These are phyloP conservation scores for Cryphonectria parasitica DNA, from an alignment of 2,329 filamentous ascomycete genomes.

Conservation along the genomic window DNA sequence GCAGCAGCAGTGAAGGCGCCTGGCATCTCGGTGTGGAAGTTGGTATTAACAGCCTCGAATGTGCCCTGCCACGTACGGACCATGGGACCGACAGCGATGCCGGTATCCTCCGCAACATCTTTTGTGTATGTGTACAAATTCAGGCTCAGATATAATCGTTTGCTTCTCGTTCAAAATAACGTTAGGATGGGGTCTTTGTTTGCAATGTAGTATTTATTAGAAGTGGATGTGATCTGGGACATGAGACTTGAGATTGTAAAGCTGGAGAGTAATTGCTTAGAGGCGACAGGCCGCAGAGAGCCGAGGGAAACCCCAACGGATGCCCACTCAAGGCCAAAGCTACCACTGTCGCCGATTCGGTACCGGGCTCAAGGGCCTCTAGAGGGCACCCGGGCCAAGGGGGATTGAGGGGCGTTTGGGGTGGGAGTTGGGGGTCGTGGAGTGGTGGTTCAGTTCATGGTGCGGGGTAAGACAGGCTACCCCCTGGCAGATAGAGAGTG, in stretches of 20 bases:
- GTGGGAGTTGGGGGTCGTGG: not conserved
- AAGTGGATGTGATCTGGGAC: not conserved
- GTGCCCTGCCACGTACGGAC: slow-evolving; percentile 9
- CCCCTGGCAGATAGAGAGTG: not conserved
- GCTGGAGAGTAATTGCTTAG: not conserved
- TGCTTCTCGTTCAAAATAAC: not conserved
- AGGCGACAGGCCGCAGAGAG: not conserved
- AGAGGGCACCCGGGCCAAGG: not conserved
- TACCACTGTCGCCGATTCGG: slow-evolving; percentile 11
- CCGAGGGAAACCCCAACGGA: not conserved
- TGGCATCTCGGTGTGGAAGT: not conserved
- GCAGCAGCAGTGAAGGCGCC: not conserved
- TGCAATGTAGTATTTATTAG: no score
- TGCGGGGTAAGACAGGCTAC: slow-evolving; percentile 18
- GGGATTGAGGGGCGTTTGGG: not conserved
- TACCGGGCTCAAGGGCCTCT: not conserved
- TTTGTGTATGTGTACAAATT: slow-evolving; percentile 1
- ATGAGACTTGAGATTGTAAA: not conserved
- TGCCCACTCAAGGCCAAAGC: not conserved
- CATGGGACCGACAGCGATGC: slow-evolving; percentile 13
- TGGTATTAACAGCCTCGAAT: not conserved
- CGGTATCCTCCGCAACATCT: slow-evolving; percentile 28
- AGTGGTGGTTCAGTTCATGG: not conserved
- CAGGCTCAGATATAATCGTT: not conserved
- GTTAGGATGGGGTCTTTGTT: not conserved